Conservation (phyloP, 2,329 filamentous ascomycete genomes). For the Fusarium odoratissimum region DNA sequence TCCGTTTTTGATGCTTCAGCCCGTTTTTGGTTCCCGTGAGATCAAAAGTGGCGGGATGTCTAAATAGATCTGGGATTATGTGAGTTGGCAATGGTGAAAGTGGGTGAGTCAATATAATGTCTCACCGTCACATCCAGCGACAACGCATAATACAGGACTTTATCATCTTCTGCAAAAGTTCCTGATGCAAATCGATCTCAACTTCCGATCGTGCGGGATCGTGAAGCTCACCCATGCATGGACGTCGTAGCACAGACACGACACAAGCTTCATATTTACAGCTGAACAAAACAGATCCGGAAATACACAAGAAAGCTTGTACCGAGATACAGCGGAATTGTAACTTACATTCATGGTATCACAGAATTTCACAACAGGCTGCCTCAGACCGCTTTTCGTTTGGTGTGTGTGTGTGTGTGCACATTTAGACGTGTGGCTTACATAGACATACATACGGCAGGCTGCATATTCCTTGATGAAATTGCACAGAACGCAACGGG, state of each 20-base stretch:
- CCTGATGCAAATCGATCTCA: background rate
- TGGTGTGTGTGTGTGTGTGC: background rate
- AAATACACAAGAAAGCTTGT: background rate
- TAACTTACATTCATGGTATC: background rate
- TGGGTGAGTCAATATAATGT: conserved; percentile 26
- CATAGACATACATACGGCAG: conserved; percentile 24
- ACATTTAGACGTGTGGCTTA: conserved; percentile 10
- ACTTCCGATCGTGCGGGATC: conserved; percentile 8
- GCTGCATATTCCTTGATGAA: conserved; percentile 12
- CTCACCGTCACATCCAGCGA: conserved; percentile 19
- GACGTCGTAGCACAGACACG: conserved; percentile 15
- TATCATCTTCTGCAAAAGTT: conserved; percentile 3
- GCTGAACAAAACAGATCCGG: conserved; percentile 2
- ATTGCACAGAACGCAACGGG: background rate
- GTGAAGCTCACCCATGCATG: conserved; percentile 1
- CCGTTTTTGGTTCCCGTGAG: background rate
- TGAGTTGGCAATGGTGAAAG: background rate
- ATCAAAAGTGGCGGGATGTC: background rate
- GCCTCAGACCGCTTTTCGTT: background rate
- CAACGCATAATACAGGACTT: background rate
- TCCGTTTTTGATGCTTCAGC: background rate
- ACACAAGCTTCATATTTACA: conserved; percentile 23
- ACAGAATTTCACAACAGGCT: background rate
- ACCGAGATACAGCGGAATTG: background rate
- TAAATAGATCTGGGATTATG: background rate